A percentile compares a stretch with the other conserved stretches of the same genome.
phyloP scores from a whole-genome alignment of 305 asterid species.

The Fraxinus nigra region DNA sequence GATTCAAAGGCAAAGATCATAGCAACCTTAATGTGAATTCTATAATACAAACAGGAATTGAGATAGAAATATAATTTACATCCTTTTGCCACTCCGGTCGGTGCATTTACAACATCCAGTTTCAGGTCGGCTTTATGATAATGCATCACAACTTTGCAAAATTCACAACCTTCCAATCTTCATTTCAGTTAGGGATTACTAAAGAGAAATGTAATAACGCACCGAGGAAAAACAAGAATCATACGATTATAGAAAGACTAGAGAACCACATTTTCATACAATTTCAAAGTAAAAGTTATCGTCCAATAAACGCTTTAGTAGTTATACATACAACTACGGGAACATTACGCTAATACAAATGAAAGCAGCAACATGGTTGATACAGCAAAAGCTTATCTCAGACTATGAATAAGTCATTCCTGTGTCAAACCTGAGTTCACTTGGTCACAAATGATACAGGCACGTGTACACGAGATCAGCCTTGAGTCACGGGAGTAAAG shows the following conservation, averaged over 20 bases:
- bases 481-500: not conserved
- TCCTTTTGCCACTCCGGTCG: not conserved
- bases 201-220: no score
- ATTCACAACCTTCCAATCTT: not conserved
- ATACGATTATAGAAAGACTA: not conserved
- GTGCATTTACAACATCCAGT: no score
- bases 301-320: not conserved
- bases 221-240: not conserved
- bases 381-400: not conserved
- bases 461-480: conserved; percentile 7
- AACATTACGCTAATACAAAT: conserved; percentile 1
- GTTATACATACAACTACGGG: not conserved
- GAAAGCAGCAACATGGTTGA: conserved; percentile 5
- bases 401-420: not conserved
- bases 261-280: not conserved
- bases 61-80: not conserved
- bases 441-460: conserved; percentile 18
- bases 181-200: no score
- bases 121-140: not conserved
- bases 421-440: conserved; percentile 13
- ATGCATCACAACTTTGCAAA: not conserved
- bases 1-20: not conserved
- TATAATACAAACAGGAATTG: not conserved
- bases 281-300: not conserved
- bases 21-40: not conserved